Evolutionary conservation across 73 alveolate species (phyloP).

Genomic region (Paramecium tetraurelia): DNA sequence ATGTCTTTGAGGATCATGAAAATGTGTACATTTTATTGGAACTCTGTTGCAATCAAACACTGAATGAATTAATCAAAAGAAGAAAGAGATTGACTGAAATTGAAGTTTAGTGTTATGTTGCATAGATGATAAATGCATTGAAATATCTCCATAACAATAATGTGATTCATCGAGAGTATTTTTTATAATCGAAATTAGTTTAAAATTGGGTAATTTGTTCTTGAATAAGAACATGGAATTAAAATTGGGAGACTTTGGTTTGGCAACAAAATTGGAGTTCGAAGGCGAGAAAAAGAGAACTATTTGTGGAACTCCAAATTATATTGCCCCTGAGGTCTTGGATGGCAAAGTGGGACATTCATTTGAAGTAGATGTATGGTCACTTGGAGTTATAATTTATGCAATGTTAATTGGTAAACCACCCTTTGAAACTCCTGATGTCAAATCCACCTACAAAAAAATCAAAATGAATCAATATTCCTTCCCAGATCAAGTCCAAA

Average conservation of each 20-base stretch:
- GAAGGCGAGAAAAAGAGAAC: conserved; percentile 91
- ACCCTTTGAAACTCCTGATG: conserved; percentile 93
- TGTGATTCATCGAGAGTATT: conserved; percentile 81
- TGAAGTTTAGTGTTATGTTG: conserved; percentile 91
- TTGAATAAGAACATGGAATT: conserved; percentile 80
- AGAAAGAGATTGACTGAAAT: conserved; percentile 91
- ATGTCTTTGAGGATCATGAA: conserved; percentile 95
- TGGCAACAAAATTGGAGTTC: conserved; percentile 92
- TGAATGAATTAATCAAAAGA: conserved; percentile 92
- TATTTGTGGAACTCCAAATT: conserved; percentile 94
- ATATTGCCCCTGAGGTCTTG: conserved; percentile 92
- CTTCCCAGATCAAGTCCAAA: conserved; percentile 89
- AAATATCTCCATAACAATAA: conserved; percentile 71
- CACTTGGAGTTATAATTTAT: conserved; percentile 82
- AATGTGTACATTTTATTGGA: conserved; percentile 91
- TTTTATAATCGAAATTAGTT: conserved; percentile 57
- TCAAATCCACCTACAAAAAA: conserved; percentile 88
- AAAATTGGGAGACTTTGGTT: conserved; percentile 93
- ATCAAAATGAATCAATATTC: conserved; percentile 85
- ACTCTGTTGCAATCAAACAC: conserved; percentile 86
- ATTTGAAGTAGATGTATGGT: conserved; percentile 86
- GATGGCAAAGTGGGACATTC: conserved; percentile 76
- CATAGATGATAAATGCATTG: conserved; percentile 83
- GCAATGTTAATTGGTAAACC: conserved; percentile 76
- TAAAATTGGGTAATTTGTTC: conserved; percentile 90